Conservation (phyloP, 176 grass and related monocot genomes). For the Melocanna baccifera region DNA sequence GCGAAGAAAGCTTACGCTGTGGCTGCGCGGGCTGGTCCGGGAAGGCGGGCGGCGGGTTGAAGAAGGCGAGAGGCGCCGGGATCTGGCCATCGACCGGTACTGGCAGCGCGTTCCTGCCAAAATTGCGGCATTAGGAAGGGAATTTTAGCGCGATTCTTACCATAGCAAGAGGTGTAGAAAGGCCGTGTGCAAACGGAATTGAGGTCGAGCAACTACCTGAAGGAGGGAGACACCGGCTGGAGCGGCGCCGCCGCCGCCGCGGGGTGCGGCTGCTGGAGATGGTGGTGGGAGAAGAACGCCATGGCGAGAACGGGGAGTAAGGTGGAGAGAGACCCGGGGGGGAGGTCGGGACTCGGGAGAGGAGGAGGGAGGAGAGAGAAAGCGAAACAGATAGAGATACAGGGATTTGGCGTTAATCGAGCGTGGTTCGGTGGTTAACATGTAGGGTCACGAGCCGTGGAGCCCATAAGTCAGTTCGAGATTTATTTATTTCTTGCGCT, state of each 20-base stretch:
- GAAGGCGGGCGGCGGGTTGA: slow-evolving; percentile 58
- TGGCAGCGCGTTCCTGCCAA: slow-evolving; percentile 67
- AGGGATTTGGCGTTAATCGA: not conserved
- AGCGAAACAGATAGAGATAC: not conserved
- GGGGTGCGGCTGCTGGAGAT: slow-evolving; percentile 59
- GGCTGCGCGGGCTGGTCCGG: slow-evolving; percentile 78
- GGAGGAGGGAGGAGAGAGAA: slow-evolving; percentile 3
- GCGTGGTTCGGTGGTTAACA: not conserved
- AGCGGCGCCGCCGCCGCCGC: slow-evolving; percentile 35
- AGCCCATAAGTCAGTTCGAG: not conserved
- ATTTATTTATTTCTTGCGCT: not conserved
- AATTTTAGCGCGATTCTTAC: slow-evolving; percentile 30
- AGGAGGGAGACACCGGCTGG: slow-evolving; percentile 53
- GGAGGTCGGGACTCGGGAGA: too few relatives aligned
- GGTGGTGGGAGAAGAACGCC: slow-evolving; percentile 82
- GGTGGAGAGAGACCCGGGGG: too few relatives aligned
- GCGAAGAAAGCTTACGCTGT: slow-evolving; percentile 49
- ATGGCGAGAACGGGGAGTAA: slow-evolving; percentile 39
- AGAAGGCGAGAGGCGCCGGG: slow-evolving; percentile 64
- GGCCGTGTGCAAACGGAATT: slow-evolving; percentile 12
- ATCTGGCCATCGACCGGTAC: slow-evolving; percentile 86
- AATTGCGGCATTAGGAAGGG: slow-evolving; percentile 27
- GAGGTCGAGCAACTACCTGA: slow-evolving; percentile 48
- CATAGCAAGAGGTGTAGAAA: not conserved
- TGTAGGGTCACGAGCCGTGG: not conserved